Base-by-base conservation (phyloP, 306 rosid species). In the Malus sieversii region DNA sequence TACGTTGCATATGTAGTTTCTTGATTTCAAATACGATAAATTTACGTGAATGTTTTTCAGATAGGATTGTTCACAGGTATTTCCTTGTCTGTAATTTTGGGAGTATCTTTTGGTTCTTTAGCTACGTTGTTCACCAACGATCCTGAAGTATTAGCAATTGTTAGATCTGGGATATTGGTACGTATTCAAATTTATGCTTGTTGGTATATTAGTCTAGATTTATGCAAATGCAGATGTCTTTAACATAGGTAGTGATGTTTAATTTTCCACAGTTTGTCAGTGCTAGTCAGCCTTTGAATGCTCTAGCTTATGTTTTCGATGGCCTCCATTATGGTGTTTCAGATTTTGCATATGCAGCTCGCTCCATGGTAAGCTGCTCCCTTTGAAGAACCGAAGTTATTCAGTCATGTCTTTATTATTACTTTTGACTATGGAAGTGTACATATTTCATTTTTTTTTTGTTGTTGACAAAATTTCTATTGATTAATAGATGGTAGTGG, bases 291-390 rank as follows among this genome's bases (percentile, higher is more conserved):
- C 99, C 99, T 73, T 83, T 95, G 80, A 92, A 85, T 79, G 85
- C 98, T 72, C 80, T 93, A 61, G 97, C 98, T 61, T 93, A 88
- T 82, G 82, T 90, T 78, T 91, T 93, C 69, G 97, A 93, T 67
- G 98, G 98, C 65, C 97, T 93, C 78, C 98, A 93, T 76, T 93
- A 74, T 72, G 98, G 98, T 57, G 87, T 88, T 85, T 93, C 97
- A 74, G 98, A 95, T 90, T 95, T 92, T 70, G 88, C 79, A 73
- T 92, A 95, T 87, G 96, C 97, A 57, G 98, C 97, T 74, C 73
- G 30, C 76, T 89, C 98, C 55, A 95, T 95, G 98, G 98, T 95
- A 88, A 74, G 89, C 66, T 72, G 71, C 71, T 72, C 72, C 75
- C 55, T 72, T 65, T 13, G n/a, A 70, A 66, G 25, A 63, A 62